These are phyloP conservation scores for Schizothecium vesticola DNA, from an alignment of 495 filamentous ascomycete genomes.

Conservation along the genomic window DNA sequence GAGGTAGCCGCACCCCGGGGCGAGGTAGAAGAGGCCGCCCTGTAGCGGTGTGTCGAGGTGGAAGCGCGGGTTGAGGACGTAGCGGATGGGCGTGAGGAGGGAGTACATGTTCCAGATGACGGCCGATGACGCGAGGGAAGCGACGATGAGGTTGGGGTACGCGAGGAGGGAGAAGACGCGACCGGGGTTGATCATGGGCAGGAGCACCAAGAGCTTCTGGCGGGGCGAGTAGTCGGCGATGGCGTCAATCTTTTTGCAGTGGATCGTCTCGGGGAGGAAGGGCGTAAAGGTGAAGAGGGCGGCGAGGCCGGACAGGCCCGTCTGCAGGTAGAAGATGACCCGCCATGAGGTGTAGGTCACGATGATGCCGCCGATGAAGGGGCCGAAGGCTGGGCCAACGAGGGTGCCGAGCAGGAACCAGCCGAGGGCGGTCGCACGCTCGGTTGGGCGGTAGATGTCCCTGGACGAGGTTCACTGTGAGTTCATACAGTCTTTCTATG, in stretches of 20 bases:
- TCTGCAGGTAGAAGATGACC: constrained; percentile 68
- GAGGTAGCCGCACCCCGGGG: not conserved
- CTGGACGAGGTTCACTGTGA: constrained; percentile 48
- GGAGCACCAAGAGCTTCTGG: constrained; percentile 52
- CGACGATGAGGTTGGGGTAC: constrained; percentile 62
- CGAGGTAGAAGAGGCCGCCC: not conserved
- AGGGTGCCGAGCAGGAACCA: constrained; percentile 67
- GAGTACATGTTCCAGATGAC: not conserved
- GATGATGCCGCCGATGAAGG: constrained; percentile 62
- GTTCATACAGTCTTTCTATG: not conserved
- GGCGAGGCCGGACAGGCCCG: constrained; percentile 54
- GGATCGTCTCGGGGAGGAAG: constrained; percentile 58
- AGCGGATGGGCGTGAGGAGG: not conserved
- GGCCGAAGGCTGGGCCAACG: constrained; percentile 65
- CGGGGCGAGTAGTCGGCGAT: not conserved
- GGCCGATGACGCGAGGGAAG: constrained; percentile 53
- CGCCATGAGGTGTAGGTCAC: constrained; percentile 66
- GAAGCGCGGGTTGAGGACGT: not conserved
- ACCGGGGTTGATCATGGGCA: constrained; percentile 56
- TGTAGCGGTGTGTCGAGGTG: not conserved
- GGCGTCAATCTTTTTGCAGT: not conserved
- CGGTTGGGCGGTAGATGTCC: constrained; percentile 59
- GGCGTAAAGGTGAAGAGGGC: constrained; percentile 53
- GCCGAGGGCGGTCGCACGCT: constrained; percentile 62
- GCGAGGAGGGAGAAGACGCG: constrained; percentile 55